Conservation (phyloP, 2,329 filamentous ascomycete genomes). For the Allantophomopsis cytisporea region DNA sequence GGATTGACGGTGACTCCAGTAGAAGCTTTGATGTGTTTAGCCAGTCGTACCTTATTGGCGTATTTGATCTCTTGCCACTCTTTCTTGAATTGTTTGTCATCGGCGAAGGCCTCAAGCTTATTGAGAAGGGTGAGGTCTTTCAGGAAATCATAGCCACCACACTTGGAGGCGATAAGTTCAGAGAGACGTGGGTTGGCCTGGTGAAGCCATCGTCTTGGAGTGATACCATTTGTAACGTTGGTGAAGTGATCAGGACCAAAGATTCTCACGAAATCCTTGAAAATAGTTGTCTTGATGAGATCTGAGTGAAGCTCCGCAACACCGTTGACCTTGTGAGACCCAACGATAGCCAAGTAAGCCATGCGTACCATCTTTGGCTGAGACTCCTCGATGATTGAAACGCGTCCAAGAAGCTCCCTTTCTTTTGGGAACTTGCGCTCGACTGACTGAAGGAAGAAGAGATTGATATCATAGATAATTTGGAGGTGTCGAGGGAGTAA, state of each 20-base stretch:
- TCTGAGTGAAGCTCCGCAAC: conserved; percentile 97
- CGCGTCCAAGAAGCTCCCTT: conserved; percentile 67
- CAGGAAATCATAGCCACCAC: conserved; percentile 71
- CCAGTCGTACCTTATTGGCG: conserved; percentile 85
- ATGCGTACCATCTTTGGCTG: conserved; percentile 97
- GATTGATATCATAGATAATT: conserved; percentile 97
- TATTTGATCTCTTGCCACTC: conserved; percentile 97
- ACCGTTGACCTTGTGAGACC: conserved; percentile 98
- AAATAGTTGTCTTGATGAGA: conserved; percentile 97
- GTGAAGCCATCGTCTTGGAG: conserved; percentile 89
- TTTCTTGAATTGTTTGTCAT: conserved; percentile 82
- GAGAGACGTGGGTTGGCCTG: conserved; percentile 92
- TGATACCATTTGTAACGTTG: conserved; percentile 97
- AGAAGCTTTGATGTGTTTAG: conserved; percentile 77
- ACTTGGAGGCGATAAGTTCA: conserved; percentile 81
- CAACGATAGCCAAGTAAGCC: conserved; percentile 89
- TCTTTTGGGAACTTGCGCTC: conserved; percentile 87
- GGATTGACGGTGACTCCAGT: conserved; percentile 78
- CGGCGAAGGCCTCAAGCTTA: conserved; percentile 69
- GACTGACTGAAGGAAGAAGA: conserved; percentile 81
- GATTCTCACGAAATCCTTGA: conserved; percentile 94
- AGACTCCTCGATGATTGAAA: conserved; percentile 97
- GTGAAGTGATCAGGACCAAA: conserved; percentile 97
- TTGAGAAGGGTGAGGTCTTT: conserved; percentile 81
- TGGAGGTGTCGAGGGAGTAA: conserved; percentile 87